Evolutionary conservation across 1,139 yeast genomes (phyloP), one percentile per base, ranked within the genome.

Genomic region (Debaryomyces udenii): DNA sequence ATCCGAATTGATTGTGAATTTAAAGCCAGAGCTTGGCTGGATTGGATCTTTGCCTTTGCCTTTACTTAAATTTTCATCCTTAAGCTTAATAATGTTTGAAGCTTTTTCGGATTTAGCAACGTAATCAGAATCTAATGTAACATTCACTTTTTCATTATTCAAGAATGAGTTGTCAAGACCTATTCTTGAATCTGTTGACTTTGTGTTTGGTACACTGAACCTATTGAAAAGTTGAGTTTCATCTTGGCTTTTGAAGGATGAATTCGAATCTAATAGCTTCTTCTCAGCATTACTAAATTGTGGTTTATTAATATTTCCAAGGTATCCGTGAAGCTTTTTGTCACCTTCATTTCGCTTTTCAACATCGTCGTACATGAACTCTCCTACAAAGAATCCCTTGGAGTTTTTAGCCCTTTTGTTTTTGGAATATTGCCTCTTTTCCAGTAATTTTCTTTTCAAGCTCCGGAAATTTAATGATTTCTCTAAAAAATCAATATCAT

Each of bases 11-110:
- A 66, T 58, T 6, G 64, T 56, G 44, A 70, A 70, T 27, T 64
- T 58, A 52, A 70, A 70, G 1, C 74, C 76, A 2, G 66, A 57
- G 32, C 73, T 68, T 13, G 76, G 76, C 17, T 59, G 61, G 6
- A 53, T 37, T 1, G 50, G 24, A 2, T 35, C 36, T 14, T 42
- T 40, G 4, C 46, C 44, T 9, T 45, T 41, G 9, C 30, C 40
- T 15, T 37, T 42, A 18, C 44, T 41, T 20, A 27, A 33, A 0
- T 41, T 45, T 3, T 34, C 45, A 1, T 39, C 35, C 7, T 35
- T 35, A 3, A 42, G 4, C 28, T 41, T 33, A 4, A 35, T 39
- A 4, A 37, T 23, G 14, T 38, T 28, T 0, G 70, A 52, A 4
- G 61, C 38, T 11, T 60, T 61, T 14, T 61, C 61, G 1, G 60